These are phyloP conservation scores for Diaporthe caulivora DNA, from an alignment of 2,329 filamentous ascomycete species.

Conservation along the genomic window DNA sequence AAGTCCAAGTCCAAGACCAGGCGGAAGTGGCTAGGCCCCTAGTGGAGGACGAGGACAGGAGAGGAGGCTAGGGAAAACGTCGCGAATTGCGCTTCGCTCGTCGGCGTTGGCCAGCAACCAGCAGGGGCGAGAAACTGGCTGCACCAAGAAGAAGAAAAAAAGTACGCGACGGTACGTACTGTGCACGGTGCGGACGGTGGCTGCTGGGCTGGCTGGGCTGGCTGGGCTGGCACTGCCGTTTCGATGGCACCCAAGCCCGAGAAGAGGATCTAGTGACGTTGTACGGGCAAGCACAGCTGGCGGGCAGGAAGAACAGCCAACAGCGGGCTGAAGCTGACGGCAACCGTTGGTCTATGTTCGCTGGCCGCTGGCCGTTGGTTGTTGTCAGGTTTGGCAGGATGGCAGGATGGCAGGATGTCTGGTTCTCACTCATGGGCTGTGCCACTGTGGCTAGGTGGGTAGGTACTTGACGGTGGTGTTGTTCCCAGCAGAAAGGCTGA, in stretches of 20 bases:
- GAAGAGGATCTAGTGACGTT: constrained; percentile 18
- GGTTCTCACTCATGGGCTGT: not conserved
- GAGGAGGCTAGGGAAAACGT: constrained; percentile 1
- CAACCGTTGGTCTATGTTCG: not conserved
- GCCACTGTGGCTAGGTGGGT: not conserved
- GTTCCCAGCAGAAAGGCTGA: constrained; percentile 6
- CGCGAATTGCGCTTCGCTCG: constrained; percentile 28
- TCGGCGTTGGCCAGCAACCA: constrained; percentile 26
- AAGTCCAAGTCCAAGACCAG: not conserved
- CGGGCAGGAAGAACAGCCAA: constrained; percentile 19
- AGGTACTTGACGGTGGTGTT: not conserved
- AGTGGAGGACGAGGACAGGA: not conserved
- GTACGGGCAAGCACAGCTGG: constrained; percentile 10
- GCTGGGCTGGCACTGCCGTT: constrained; percentile 9
- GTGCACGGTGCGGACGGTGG: not conserved
- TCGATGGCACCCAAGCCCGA: constrained; percentile 7
- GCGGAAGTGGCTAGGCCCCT: constrained; percentile 2
- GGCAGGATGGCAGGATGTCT: not conserved
- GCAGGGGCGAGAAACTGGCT: constrained; percentile 14
- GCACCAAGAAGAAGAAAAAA: constrained; percentile 3
- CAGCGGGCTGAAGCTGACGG: constrained; percentile 16
- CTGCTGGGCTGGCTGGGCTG: not conserved
- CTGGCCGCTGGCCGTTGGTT: not conserved
- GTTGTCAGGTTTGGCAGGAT: not conserved
- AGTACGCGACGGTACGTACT: not conserved